phyloP scores from a whole-genome alignment of 1,284 basidiomycete species.

The Neolentinus lepideus region DNA sequence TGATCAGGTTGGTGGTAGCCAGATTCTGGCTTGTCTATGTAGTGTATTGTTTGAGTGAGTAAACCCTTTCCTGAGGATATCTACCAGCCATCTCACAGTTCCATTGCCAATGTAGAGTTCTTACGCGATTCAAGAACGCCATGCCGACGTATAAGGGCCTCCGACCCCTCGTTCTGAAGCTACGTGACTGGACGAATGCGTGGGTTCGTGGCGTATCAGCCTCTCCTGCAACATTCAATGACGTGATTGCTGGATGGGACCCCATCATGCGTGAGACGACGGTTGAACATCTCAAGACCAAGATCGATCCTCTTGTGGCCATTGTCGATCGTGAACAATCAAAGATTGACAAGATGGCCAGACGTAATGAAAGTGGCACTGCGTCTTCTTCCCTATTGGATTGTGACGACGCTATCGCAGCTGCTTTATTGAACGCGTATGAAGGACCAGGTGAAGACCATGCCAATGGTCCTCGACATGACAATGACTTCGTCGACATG shows the following conservation, averaged over 20 bases:
- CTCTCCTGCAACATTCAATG: not conserved
- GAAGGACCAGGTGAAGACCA: conserved; percentile 14
- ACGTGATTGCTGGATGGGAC: not conserved
- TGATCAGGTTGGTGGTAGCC: not conserved
- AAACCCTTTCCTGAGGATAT: not conserved
- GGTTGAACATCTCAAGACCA: not conserved
- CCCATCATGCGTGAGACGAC: not conserved
- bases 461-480: conserved; percentile 19
- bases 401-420: conserved; percentile 12
- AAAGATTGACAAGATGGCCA: not conserved
- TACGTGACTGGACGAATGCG: conserved; percentile 1
- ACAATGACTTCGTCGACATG: conserved; percentile 30
- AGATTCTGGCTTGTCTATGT: not conserved
- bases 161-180: not conserved
- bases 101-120: not conserved
- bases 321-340: not conserved
- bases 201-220: conserved; percentile 1
- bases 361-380: not conserved
- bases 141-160: not conserved
- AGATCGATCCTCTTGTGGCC: not conserved
- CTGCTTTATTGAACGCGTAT: conserved; percentile 17
- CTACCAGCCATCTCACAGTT: not conserved
- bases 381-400: not conserved
- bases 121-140: conserved; percentile 4
- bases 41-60: conserved; percentile 3